Evolutionary conservation across 495 filamentous ascomycete species (phyloP).

Genomic region (Penicillium pancosmium): DNA sequence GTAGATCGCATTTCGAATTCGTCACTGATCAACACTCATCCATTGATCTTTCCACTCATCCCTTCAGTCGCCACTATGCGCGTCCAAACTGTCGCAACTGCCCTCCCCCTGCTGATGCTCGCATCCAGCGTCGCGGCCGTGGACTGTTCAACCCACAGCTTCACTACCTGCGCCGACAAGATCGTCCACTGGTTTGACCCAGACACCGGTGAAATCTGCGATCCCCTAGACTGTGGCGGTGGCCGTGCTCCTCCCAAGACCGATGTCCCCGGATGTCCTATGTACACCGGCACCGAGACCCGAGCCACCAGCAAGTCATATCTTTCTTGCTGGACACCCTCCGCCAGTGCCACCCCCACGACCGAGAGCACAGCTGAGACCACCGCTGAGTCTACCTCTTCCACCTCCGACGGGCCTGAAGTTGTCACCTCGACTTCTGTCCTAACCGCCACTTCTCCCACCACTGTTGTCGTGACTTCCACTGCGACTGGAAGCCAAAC

Average conservation of each 20-base stretch:
- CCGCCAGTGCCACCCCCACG: slow-evolving; percentile 8
- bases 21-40: neutral
- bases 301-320: slow-evolving; percentile 44
- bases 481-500: slow-evolving; percentile 9
- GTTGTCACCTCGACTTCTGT: neutral
- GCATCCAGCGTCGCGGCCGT: slow-evolving; percentile 17
- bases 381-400: slow-evolving; percentile 11
- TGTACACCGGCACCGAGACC: slow-evolving; percentile 54
- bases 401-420: neutral
- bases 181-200: slow-evolving; percentile 53
- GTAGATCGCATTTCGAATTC: neutral
- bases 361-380: slow-evolving; percentile 5
- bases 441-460: slow-evolving; percentile 1
- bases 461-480: neutral
- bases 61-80: slow-evolving; percentile 6
- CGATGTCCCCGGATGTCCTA: slow-evolving; percentile 56
- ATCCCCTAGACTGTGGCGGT: slow-evolving; percentile 60
- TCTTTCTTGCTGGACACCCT: slow-evolving; percentile 35
- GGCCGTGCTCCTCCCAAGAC: slow-evolving; percentile 58
- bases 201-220: slow-evolving; percentile 57
- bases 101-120: slow-evolving; percentile 19
- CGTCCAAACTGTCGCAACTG: slow-evolving; percentile 14
- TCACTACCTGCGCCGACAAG: slow-evolving; percentile 36
- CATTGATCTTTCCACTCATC: neutral
- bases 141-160: slow-evolving; percentile 16